phyloP scores from a whole-genome alignment of 495 filamentous ascomycete genomes.

The Apiosordaria backusii region DNA sequence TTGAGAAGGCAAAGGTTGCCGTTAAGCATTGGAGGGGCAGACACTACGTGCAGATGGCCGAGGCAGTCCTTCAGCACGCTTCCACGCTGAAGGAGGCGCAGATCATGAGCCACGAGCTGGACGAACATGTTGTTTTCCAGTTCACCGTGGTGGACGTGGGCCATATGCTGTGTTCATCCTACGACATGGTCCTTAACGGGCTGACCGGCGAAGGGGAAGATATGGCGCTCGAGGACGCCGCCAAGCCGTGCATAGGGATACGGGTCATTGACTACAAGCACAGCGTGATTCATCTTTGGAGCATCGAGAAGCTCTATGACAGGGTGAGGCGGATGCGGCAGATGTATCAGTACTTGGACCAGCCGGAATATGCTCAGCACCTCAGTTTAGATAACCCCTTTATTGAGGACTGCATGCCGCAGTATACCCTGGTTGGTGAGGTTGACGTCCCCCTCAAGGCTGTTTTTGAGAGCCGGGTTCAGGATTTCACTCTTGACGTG shows the following conservation, averaged over 20 bases:
- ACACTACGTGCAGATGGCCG: constrained; percentile 92
- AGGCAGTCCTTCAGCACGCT: constrained; percentile 82
- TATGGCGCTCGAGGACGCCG: constrained; percentile 70
- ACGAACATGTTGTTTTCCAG: constrained; percentile 91
- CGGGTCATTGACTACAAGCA: constrained; percentile 91
- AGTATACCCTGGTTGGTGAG: constrained; percentile 90
- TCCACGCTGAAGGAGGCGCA: constrained; percentile 90
- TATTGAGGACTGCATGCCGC: constrained; percentile 80
- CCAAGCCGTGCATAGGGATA: constrained; percentile 87
- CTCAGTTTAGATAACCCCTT: constrained; percentile 80
- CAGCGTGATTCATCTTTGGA: constrained; percentile 87
- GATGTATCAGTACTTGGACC: constrained; percentile 92
- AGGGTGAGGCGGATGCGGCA: constrained; percentile 89
- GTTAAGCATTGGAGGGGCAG: constrained; percentile 76
- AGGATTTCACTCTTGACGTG: constrained; percentile 89
- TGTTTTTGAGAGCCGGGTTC: constrained; percentile 91
- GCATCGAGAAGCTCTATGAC: constrained; percentile 83
- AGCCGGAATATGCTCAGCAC: constrained; percentile 87
- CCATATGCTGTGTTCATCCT: constrained; percentile 84
- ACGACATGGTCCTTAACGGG: constrained; percentile 92
- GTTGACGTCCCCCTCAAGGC: constrained; percentile 89
- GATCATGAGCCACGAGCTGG: constrained; percentile 95
- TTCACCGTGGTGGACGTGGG: constrained; percentile 88
- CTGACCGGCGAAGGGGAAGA: constrained; percentile 87
- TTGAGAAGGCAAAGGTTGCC: constrained; percentile 61